Conservation (phyloP, 2,329 filamentous ascomycete species). For the Botryotinia narcissicola region DNA sequence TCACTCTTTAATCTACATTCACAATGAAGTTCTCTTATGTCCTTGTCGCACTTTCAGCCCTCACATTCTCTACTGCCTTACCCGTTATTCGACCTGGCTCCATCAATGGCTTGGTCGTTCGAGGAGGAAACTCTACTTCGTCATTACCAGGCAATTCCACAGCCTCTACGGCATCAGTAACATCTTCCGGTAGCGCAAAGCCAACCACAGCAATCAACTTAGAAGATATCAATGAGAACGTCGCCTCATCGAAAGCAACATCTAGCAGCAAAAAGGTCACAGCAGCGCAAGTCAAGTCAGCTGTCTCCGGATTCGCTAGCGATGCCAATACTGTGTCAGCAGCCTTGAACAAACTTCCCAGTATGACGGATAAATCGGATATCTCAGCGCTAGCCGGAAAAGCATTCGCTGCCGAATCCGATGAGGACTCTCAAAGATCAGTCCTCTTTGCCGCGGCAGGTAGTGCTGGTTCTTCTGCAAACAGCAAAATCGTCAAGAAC, state of each 20-base stretch:
- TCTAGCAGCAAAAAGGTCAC: neutral
- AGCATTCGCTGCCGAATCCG: slow-evolving; percentile 31
- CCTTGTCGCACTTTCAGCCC: neutral
- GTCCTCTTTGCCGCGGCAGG: slow-evolving; percentile 30
- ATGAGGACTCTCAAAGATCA: slow-evolving; percentile 31
- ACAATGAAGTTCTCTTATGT: slow-evolving; percentile 12
- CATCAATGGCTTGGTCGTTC: neutral
- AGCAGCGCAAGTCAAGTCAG: slow-evolving; percentile 24
- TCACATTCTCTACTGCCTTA: slow-evolving; percentile 13
- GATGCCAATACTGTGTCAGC: slow-evolving; percentile 34
- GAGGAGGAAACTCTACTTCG: neutral
- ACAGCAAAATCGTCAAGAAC: slow-evolving; percentile 32
- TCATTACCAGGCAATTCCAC: slow-evolving; percentile 5
- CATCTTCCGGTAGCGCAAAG: neutral
- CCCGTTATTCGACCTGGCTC: neutral
- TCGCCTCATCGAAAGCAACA: neutral
- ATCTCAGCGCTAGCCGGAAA: slow-evolving; percentile 29
- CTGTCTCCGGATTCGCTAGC: slow-evolving; percentile 29
- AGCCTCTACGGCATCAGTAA: neutral
- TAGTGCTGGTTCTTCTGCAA: slow-evolving; percentile 26
- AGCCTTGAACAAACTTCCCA: slow-evolving; percentile 28
- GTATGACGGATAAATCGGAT: slow-evolving; percentile 19
- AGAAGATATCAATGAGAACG: neutral
- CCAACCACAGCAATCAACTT: neutral
- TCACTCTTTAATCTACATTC: slow-evolving; percentile 5